A percentile compares a stretch with the other conserved stretches of the same genome.
Evolutionary conservation across 805 yeast species (phyloP).

Genomic region (Metschnikowia hibisci): DNA sequence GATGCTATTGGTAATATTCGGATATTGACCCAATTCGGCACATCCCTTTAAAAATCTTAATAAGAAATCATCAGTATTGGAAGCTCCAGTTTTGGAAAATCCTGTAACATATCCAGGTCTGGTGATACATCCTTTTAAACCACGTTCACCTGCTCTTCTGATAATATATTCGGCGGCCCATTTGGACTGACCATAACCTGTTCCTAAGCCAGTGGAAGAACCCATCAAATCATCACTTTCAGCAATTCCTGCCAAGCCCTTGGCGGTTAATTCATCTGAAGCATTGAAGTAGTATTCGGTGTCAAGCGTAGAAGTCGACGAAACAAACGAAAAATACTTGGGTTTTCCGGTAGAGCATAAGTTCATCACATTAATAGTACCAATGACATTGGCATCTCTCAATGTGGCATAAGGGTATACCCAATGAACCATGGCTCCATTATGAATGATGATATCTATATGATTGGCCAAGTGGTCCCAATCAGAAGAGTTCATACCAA

Average conservation of each 20-base stretch:
- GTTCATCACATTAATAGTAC: conserved; percentile 80
- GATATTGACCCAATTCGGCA: conserved; percentile 79
- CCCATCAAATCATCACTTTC: conserved; percentile 85
- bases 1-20: conserved; percentile 81
- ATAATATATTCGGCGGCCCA: conserved; percentile 95
- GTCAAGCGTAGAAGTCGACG: conserved; percentile 92
- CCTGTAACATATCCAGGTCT: conserved; percentile 98
- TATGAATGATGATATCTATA: conserved; percentile 85
- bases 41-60: conserved; percentile 93
- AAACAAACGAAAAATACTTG: conserved; percentile 84
- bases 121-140: conserved; percentile 82
- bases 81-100: conserved; percentile 73
- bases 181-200: conserved; percentile 96
- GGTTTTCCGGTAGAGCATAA: conserved; percentile 77
- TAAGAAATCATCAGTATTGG: conserved; percentile 95
- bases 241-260: conserved; percentile 67
- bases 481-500: conserved; percentile 57
- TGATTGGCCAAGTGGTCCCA: conserved; percentile 58
- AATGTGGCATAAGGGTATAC: conserved; percentile 89
- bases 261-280: conserved; percentile 63
- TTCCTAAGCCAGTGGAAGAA: conserved; percentile 74
- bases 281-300: conserved; percentile 73
- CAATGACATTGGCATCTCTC: conserved; percentile 88
- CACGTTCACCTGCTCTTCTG: conserved; percentile 82
- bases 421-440: conserved; percentile 99